phyloP scores from a whole-genome alignment of 768 basidiomycete species.

The Lyophyllum atratum region DNA sequence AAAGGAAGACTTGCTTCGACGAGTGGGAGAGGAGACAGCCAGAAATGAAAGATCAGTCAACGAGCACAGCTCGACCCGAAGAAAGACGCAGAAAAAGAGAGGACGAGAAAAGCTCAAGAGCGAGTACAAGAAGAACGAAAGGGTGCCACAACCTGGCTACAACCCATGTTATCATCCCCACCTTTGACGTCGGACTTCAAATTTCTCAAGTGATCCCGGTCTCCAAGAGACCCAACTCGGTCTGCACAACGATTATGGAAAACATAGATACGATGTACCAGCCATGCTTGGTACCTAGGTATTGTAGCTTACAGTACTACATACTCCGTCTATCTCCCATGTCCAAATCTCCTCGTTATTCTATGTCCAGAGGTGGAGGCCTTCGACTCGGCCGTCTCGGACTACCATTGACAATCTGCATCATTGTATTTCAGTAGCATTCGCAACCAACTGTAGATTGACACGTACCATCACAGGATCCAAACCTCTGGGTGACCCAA shows the following conservation, averaged over 20 bases:
- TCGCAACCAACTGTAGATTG: not conserved
- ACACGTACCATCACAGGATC: conserved; percentile 12
- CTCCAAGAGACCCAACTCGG: conserved; percentile 7
- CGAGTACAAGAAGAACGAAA: conserved; percentile 11
- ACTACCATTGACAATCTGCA: conserved; percentile 15
- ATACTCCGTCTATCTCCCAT: not conserved
- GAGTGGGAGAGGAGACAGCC: conserved; percentile 26
- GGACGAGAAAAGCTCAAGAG: conserved; percentile 8
- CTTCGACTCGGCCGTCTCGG: conserved; percentile 32
- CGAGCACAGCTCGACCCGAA: conserved; percentile 34
- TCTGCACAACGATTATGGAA: not conserved
- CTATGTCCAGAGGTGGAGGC: conserved; percentile 28
- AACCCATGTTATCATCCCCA: not conserved
- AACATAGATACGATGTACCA: not conserved
- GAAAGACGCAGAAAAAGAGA: conserved; percentile 22
- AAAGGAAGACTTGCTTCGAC: conserved; percentile 43
- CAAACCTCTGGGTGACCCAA: not conserved
- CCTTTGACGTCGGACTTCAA: conserved; percentile 22
- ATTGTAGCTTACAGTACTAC: not conserved
- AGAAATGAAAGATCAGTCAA: conserved; percentile 23
- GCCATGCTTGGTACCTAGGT: not conserved
- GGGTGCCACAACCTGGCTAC: not conserved
- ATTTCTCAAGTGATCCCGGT: conserved; percentile 14
- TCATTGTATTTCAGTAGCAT: conserved; percentile 11
- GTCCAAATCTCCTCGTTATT: not conserved